Conservation (phyloP, 2,329 filamentous ascomycete species). For the Cadophora gregata region DNA sequence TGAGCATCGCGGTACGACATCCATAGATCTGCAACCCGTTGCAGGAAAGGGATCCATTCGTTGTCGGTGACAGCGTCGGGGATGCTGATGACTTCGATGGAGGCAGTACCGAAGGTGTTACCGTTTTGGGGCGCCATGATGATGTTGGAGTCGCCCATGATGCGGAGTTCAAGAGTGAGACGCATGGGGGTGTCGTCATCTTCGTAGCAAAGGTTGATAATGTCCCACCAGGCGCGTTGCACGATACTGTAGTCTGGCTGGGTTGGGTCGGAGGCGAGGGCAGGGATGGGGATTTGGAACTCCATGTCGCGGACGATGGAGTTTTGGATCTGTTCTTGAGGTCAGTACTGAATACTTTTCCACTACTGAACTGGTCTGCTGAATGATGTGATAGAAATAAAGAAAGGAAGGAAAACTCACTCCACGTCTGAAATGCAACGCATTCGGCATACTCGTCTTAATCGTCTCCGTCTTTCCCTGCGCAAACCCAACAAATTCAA, state of each 20-base stretch:
- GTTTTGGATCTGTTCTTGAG: conserved; percentile 48
- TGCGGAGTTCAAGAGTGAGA: conserved; percentile 52
- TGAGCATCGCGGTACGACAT: conserved; percentile 45
- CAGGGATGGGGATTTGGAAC: conserved; percentile 52
- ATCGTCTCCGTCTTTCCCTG: conserved; percentile 40
- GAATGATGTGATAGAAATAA: neutral
- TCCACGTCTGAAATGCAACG: conserved; percentile 54
- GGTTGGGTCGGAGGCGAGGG: conserved; percentile 38
- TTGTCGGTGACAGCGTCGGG: conserved; percentile 47
- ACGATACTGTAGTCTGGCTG: conserved; percentile 51
- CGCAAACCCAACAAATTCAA: conserved; percentile 29
- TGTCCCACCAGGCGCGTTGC: conserved; percentile 57
- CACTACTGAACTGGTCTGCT: neutral
- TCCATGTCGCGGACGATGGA: conserved; percentile 53
- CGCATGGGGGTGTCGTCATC: conserved; percentile 49
- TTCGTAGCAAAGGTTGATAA: conserved; percentile 52
- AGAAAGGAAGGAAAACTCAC: conserved; percentile 26
- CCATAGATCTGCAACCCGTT: conserved; percentile 52
- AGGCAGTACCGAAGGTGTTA: conserved; percentile 50
- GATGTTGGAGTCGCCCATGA: conserved; percentile 51
- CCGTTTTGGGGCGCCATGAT: conserved; percentile 53
- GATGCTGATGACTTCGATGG: conserved; percentile 52
- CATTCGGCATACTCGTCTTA: conserved; percentile 52
- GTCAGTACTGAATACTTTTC: neutral
- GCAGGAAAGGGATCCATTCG: conserved; percentile 50